Percentiles rank a stretch among this genome's conserved stretches.
phyloP scores from a whole-genome alignment of 2,329 filamentous ascomycete genomes.

The Colletotrichum higginsianum region DNA sequence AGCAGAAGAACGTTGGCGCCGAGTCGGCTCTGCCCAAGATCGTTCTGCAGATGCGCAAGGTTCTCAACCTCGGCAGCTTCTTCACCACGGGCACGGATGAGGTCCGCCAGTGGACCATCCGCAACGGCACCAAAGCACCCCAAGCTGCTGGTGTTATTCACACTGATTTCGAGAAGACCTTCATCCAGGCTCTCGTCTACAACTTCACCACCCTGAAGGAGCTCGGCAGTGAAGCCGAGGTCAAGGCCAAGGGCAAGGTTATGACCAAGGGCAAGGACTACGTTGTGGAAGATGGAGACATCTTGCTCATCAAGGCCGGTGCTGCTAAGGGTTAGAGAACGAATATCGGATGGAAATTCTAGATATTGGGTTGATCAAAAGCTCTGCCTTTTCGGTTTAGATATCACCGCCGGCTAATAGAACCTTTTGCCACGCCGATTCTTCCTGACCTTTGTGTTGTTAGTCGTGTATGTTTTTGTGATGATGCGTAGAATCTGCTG shows the following conservation, averaged over 20 bases:
- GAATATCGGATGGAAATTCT: slow-evolving; percentile 42
- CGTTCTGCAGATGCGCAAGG: slow-evolving; percentile 92
- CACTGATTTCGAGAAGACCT: slow-evolving; percentile 99
- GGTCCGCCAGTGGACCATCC: slow-evolving; percentile 98
- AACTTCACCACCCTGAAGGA: slow-evolving; percentile 89
- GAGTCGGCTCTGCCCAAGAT: slow-evolving; percentile 94
- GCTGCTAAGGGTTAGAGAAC: slow-evolving; percentile 77
- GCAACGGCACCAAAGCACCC: slow-evolving; percentile 96
- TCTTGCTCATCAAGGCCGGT: slow-evolving; percentile 90
- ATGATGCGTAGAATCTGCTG: no score
- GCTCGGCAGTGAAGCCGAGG: slow-evolving; percentile 86
- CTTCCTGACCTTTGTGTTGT: neutral
- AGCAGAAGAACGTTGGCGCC: slow-evolving; percentile 89
- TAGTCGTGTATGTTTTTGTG: neutral
- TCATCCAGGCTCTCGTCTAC: slow-evolving; percentile 96
- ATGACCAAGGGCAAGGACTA: slow-evolving; percentile 99
- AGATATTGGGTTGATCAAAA: slow-evolving; percentile 41
- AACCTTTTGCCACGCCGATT: slow-evolving; percentile 14
- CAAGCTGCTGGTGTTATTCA: slow-evolving; percentile 98
- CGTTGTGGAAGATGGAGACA: slow-evolving; percentile 86
- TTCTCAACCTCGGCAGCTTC: slow-evolving; percentile 91
- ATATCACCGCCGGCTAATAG: slow-evolving; percentile 41
- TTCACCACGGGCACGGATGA: slow-evolving; percentile 98
- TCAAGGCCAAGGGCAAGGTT: slow-evolving; percentile 95
- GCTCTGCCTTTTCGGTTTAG: slow-evolving; percentile 43